Percentiles rank a stretch among this genome's conserved stretches.
These are phyloP conservation scores for Thelonectria olida DNA, from an alignment of 2,329 filamentous ascomycete species.

Conservation along the genomic window DNA sequence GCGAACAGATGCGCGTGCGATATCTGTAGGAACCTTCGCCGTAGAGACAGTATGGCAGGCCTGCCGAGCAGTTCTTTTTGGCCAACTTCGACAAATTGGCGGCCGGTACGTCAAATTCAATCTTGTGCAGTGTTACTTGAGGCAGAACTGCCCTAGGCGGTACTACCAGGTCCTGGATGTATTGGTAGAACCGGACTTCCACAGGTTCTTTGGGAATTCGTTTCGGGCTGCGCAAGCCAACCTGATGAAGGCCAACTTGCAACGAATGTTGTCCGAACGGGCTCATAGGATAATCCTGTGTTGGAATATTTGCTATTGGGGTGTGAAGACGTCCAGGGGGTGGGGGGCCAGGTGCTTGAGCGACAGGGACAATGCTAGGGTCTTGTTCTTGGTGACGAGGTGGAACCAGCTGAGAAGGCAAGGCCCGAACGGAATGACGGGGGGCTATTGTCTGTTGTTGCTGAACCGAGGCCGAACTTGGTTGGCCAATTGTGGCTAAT, in stretches of 20 bases:
- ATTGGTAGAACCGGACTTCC: slow-evolving; percentile 63
- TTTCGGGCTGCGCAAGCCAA: slow-evolving; percentile 58
- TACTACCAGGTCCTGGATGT: slow-evolving; percentile 60
- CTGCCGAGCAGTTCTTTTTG: slow-evolving; percentile 34
- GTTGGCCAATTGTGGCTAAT: neutral
- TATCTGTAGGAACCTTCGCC: slow-evolving; percentile 67
- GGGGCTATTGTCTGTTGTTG: neutral
- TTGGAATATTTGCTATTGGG: slow-evolving; percentile 23
- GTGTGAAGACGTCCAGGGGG: neutral
- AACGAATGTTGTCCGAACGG: slow-evolving; percentile 54
- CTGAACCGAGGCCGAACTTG: neutral
- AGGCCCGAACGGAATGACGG: neutral
- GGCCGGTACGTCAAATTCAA: slow-evolving; percentile 57
- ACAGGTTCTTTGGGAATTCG: slow-evolving; percentile 44
- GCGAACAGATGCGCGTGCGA: slow-evolving; percentile 72
- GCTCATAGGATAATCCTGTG: slow-evolving; percentile 51
- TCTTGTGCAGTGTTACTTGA: slow-evolving; percentile 49
- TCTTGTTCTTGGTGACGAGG: neutral
- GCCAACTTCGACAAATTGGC: slow-evolving; percentile 49
- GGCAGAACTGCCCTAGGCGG: slow-evolving; percentile 53
- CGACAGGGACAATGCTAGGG: neutral
- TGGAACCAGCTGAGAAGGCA: neutral
- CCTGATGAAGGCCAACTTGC: slow-evolving; percentile 56
- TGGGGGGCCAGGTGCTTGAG: neutral
- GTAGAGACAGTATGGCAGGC: slow-evolving; percentile 51